These are phyloP conservation scores for Irpex sp. DNA, from an alignment of 1,284 basidiomycete species.

Conservation along the genomic window DNA sequence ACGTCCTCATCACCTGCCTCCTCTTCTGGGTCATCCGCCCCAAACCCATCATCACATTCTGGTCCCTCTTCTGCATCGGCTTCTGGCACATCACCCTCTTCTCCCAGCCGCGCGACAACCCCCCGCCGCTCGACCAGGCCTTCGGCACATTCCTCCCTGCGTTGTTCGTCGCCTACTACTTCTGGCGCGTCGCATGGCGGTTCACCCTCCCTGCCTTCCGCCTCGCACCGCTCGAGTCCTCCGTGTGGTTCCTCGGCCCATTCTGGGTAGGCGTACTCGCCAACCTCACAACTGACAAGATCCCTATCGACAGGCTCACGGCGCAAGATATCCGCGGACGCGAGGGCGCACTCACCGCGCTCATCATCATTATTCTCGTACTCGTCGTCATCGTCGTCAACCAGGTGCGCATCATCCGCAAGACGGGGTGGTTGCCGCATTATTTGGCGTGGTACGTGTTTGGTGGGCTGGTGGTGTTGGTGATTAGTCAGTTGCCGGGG, in stretches of 20 bases:
- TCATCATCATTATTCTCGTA: constrained; percentile 69
- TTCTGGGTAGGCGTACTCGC: constrained; percentile 80
- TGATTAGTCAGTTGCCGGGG: constrained; percentile 70
- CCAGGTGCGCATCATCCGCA: constrained; percentile 80
- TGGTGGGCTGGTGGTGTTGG: constrained; percentile 63
- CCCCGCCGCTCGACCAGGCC: constrained; percentile 64
- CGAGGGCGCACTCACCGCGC: constrained; percentile 68
- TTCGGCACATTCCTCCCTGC: constrained; percentile 78
- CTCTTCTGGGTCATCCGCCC: constrained; percentile 77
- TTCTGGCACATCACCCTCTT: constrained; percentile 86
- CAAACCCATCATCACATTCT: constrained; percentile 66
- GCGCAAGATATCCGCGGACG: constrained; percentile 66
- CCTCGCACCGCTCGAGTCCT: constrained; percentile 67
- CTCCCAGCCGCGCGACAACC: constrained; percentile 69
- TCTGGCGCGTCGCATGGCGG: constrained; percentile 77
- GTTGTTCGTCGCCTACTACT: constrained; percentile 76
- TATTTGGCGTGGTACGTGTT: constrained; percentile 70
- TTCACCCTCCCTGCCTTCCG: constrained; percentile 73
- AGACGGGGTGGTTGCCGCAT: constrained; percentile 77
- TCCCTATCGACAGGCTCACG: constrained; percentile 74
- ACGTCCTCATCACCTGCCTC: constrained; percentile 61
- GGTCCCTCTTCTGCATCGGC: constrained; percentile 80
- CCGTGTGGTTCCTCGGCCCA: constrained; percentile 71
- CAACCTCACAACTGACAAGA: constrained; percentile 62
- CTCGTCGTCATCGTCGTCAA: constrained; percentile 62